These are phyloP conservation scores for Pseudocercospora macadamiae DNA, from an alignment of 2,329 filamentous ascomycete species.

Conservation along the genomic window DNA sequence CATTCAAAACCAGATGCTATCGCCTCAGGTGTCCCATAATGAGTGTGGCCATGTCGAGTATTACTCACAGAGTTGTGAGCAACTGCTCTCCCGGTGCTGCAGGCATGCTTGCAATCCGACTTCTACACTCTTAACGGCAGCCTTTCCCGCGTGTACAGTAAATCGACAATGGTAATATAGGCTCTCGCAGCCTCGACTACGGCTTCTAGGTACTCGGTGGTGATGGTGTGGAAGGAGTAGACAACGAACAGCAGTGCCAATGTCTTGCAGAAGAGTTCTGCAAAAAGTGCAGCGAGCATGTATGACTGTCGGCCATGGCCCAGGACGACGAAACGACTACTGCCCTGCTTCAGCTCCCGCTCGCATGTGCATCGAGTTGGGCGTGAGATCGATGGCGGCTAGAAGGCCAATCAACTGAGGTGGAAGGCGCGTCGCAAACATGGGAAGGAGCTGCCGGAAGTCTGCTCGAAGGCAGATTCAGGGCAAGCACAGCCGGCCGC, in stretches of 20 bases:
- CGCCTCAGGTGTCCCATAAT: not conserved
- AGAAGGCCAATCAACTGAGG: not conserved
- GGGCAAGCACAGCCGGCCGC: not conserved
- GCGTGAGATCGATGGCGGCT: constrained; percentile 5
- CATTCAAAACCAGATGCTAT: not conserved
- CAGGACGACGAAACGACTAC: not conserved
- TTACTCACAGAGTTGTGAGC: constrained; percentile 50
- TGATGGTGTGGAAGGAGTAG: constrained; percentile 19
- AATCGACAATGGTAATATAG: constrained; percentile 34
- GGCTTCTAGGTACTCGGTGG: constrained; percentile 31
- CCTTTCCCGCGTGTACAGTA: constrained; percentile 28
- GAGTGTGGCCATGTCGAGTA: too few species aligned
- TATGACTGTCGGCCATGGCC: constrained; percentile 12
- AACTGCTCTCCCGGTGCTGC: constrained; percentile 52
- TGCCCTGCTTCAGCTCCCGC: not conserved
- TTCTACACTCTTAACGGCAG: constrained; percentile 21
- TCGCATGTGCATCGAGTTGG: not conserved
- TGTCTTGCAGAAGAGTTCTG: constrained; percentile 20
- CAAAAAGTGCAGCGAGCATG: constrained; percentile 20
- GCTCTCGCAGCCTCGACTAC: constrained; percentile 32
- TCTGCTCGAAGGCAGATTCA: not conserved
- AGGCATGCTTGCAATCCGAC: constrained; percentile 43
- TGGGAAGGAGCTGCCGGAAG: not conserved
- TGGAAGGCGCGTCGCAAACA: not conserved
- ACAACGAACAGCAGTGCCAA: constrained; percentile 22